A percentile compares a stretch with the other conserved stretches of the same genome.
Conservation (phyloP, 768 basidiomycete genomes). For the Hebeloma cylindrosporum region DNA sequence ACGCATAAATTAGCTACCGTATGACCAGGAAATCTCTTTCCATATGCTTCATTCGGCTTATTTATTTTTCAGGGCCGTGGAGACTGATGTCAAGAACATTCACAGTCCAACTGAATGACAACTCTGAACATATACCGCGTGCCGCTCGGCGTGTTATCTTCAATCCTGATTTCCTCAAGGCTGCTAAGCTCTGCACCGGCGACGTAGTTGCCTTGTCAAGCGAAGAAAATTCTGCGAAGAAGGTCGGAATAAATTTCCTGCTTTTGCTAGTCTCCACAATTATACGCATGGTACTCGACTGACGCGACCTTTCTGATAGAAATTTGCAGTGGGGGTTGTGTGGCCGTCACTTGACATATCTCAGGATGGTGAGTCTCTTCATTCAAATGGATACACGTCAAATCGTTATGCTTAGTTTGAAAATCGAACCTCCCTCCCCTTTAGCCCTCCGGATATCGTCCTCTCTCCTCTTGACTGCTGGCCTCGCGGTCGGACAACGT, state of each 20-base stretch:
- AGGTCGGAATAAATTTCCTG: slow-evolving; percentile 24
- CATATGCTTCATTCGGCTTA: no score
- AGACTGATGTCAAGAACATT: slow-evolving; percentile 42
- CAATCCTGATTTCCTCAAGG: slow-evolving; percentile 60
- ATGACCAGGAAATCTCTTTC: no score
- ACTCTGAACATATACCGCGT: slow-evolving; percentile 42
- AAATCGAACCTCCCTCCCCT: slow-evolving; percentile 6
- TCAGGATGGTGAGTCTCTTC: slow-evolving; percentile 50
- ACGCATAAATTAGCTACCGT: no score
- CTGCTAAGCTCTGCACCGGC: slow-evolving; percentile 62
- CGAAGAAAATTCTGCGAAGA: slow-evolving; percentile 30
- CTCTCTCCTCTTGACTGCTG: slow-evolving; percentile 62
- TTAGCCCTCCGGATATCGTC: slow-evolving; percentile 56
- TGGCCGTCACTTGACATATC: slow-evolving; percentile 74
- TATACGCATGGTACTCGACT: slow-evolving; percentile 11
- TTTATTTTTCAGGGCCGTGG: background rate
- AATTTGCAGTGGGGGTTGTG: slow-evolving; percentile 65
- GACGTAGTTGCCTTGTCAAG: slow-evolving; percentile 62
- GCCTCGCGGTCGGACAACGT: slow-evolving; percentile 47
- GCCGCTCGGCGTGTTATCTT: slow-evolving; percentile 63
- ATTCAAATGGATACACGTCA: slow-evolving; percentile 14
- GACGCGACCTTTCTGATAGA: slow-evolving; percentile 35
- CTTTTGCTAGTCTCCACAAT: slow-evolving; percentile 1
- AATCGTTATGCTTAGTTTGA: slow-evolving; percentile 13
- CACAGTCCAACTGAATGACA: slow-evolving; percentile 36